Conservation (phyloP, 345 rosid genomes). For the Stellera chamaejasme region DNA sequence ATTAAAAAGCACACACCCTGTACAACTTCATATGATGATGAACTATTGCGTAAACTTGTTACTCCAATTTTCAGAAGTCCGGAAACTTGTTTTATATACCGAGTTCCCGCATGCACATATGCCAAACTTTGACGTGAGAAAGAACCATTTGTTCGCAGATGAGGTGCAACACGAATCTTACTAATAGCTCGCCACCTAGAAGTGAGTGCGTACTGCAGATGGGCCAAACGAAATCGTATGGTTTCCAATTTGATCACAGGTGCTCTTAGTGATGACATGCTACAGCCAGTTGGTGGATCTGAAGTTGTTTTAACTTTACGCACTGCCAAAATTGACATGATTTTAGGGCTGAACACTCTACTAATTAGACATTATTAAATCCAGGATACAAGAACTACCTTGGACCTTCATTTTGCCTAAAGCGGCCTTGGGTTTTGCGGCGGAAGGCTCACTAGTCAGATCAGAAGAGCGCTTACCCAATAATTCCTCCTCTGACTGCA, state of each 20-base stretch:
- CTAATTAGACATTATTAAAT: conserved; percentile 9
- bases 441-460: conserved; percentile 46
- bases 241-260: conserved; percentile 47
- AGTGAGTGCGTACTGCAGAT: conserved; percentile 44
- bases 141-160: conserved; percentile 58
- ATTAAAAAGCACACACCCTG: conserved; percentile 53
- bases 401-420: conserved; percentile 95
- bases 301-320: conserved; percentile 72
- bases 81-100: conserved; percentile 84
- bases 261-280: conserved; percentile 58
- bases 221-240: conserved; percentile 53
- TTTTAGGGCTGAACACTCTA: conserved; percentile 11
- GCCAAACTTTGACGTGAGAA: conserved; percentile 85
- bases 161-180: conserved; percentile 46
- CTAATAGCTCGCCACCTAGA: conserved; percentile 70
- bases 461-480: conserved; percentile 58
- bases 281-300: conserved; percentile 83
- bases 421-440: conserved; percentile 69
- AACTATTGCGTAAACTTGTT: conserved; percentile 82
- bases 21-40: conserved; percentile 75
- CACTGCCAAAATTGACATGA: conserved; percentile 36
- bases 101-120: conserved; percentile 90
- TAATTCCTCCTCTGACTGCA: conserved; percentile 95
- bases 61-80: conserved; percentile 89
- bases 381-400: conserved; percentile 37